Evolutionary conservation across 768 basidiomycete genomes (phyloP), one percentile per base, ranked within the genome.

Genomic region (Xerocomus brunneocitrinus): DNA sequence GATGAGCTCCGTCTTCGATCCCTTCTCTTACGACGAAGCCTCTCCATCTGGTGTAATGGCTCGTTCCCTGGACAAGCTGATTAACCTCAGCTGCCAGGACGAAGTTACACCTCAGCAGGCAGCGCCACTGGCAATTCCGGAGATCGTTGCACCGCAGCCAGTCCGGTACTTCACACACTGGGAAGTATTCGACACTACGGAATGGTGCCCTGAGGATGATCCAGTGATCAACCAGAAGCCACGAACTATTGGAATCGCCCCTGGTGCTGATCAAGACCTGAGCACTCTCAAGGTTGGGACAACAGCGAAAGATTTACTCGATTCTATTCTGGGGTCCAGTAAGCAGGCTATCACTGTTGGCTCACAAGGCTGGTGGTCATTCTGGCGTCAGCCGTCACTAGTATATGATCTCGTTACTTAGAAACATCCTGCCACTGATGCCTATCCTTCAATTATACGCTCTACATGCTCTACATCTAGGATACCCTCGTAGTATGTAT

Each of bases 171-270:
- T 38, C 19, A 35, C 54, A 28, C 43, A 47, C 30, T 46, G 53
- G 52, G 49, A 52, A 25, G 34, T 64, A 9, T 54, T 63, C 30
- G 50, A 54, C 19, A 25, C 55, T 8, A 34, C 36, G 22, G 62
- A 63, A 52, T 69, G 68, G 70, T 68, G 62, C 41, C 70, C 70
- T 1, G 46, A 62, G 41, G 61, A 59, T 41, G 70, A 69, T 40
- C 70, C 70, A 14, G 55, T 69, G 16, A 42, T 69, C 40, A 68
- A 70, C 46, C 59, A 54, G 49, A 67, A 59, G 14, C 68, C 58
- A 3, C 59, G 62, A 24, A 57, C 49, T 32, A 53, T 65, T 40
- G 66, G 68, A 24, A 59, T 68, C 27, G 70, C 70, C 28, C 68
- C 68, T 9, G 68, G 70, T 6, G 45, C 59, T 6, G 59, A 59